These are phyloP conservation scores for Naganishia vaughanmartiniae DNA, from an alignment of 768 basidiomycete species.

Conservation along the genomic window DNA sequence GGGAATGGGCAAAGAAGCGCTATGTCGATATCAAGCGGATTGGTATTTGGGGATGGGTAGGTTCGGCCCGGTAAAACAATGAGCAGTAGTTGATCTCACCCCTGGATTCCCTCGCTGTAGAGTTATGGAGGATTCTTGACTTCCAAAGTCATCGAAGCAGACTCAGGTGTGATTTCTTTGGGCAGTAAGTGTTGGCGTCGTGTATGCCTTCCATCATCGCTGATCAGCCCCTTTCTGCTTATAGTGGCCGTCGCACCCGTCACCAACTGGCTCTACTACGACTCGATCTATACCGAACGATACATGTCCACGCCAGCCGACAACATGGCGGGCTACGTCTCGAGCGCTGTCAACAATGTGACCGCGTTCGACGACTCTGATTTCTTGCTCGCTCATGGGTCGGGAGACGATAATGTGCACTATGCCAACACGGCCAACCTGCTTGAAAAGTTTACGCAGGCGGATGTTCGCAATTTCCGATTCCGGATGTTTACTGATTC, in stretches of 20 bases:
- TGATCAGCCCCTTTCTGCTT: neutral
- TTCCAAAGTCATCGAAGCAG: constrained; percentile 83
- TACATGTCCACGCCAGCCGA: constrained; percentile 83
- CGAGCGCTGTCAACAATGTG: constrained; percentile 81
- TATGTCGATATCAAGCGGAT: constrained; percentile 87
- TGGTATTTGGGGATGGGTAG: constrained; percentile 97
- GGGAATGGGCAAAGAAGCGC: constrained; percentile 76
- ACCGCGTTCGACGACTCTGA: constrained; percentile 73
- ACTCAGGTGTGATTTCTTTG: constrained; percentile 82
- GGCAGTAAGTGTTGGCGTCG: constrained; percentile 63
- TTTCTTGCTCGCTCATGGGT: constrained; percentile 85
- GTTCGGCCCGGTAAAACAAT: constrained; percentile 41
- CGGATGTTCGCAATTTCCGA: constrained; percentile 64
- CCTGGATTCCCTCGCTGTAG: constrained; percentile 54
- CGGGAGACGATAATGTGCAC: constrained; percentile 93
- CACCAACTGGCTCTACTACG: constrained; percentile 55
- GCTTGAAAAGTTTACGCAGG: constrained; percentile 85
- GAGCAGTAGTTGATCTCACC: neutral
- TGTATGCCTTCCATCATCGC: neutral
- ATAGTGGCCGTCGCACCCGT: constrained; percentile 51
- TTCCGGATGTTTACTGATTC: constrained; percentile 98
- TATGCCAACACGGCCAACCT: constrained; percentile 85
- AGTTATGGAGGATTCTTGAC: constrained; percentile 97
- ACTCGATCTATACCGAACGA: constrained; percentile 94
- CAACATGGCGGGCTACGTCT: constrained; percentile 84